A percentile compares a stretch with the other conserved stretches of the same genome.
These are phyloP conservation scores for Dictyostelium intermedium DNA, from an alignment of 78 protist species.

Conservation along the genomic window DNA sequence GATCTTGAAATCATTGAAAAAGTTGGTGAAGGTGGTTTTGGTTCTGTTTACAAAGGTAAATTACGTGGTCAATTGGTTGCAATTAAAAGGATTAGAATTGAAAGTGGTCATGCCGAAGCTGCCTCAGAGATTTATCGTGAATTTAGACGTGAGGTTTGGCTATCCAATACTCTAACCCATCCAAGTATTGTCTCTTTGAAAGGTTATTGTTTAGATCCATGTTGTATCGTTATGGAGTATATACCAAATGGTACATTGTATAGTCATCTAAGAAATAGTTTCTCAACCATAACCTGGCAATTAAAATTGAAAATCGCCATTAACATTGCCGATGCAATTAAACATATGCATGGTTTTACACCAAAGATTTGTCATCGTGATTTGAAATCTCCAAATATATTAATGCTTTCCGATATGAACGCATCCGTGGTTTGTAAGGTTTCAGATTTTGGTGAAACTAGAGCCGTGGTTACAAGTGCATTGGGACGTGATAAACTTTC, in stretches of 20 bases:
- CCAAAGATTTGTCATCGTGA: slow-evolving; percentile 85
- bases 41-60: slow-evolving; percentile 36
- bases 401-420: slow-evolving; percentile 42
- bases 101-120: background rate
- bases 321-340: slow-evolving; percentile 73
- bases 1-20: slow-evolving; percentile 68
- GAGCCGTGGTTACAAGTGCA: slow-evolving; percentile 62
- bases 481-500: slow-evolving; percentile 61
- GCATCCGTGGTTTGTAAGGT: slow-evolving; percentile 62
- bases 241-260: slow-evolving; percentile 72
- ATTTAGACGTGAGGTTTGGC: slow-evolving; percentile 76
- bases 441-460: slow-evolving; percentile 78
- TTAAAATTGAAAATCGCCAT: slow-evolving; percentile 43
- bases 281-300: background rate
- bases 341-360: slow-evolving; percentile 55
- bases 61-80: slow-evolving; percentile 57
- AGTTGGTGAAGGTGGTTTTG: slow-evolving; percentile 80
- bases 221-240: slow-evolving; percentile 72
- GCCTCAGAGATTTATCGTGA: slow-evolving; percentile 54
- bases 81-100: slow-evolving; percentile 12
- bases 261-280: background rate
- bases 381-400: slow-evolving; percentile 75
- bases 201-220: slow-evolving; percentile 62
- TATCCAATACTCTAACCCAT: slow-evolving; percentile 59
- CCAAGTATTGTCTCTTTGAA: slow-evolving; percentile 43